Evolutionary conservation across 805 yeast species (phyloP).

Genomic region (Kurtzmaniella cleridarum): DNA sequence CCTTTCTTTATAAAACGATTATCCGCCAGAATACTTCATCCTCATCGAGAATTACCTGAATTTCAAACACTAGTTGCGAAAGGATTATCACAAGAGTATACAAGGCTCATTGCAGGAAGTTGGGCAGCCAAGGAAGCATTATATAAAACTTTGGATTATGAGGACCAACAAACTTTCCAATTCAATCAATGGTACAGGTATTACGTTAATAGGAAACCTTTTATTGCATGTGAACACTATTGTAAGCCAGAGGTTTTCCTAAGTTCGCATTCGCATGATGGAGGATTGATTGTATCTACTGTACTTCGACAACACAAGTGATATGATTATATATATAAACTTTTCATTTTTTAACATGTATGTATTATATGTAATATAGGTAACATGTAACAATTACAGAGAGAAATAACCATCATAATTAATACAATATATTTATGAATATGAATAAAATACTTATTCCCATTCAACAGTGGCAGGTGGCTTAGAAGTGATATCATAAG

Average conservation of each 20-base stretch:
- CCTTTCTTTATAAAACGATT: constrained; percentile 32
- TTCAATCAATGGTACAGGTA: constrained; percentile 58
- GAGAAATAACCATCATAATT: too few relatives aligned
- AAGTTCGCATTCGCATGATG: constrained; percentile 61
- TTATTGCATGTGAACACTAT: constrained; percentile 27
- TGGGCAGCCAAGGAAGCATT: constrained; percentile 80
- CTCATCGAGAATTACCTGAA: constrained; percentile 32
- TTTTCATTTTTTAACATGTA: not conserved
- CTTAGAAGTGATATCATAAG: constrained; percentile 96
- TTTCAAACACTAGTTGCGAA: constrained; percentile 14
- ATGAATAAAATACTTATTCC: constrained; percentile 55
- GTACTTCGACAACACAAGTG: constrained; percentile 38
- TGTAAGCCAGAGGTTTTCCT: constrained; percentile 41
- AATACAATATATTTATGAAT: too few relatives aligned
- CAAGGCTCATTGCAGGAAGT: constrained; percentile 42
- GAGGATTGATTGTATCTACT: constrained; percentile 50
- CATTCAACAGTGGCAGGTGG: constrained; percentile 99
- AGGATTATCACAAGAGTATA: constrained; percentile 18
- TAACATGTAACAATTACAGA: too few relatives aligned
- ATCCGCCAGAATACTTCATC: constrained; percentile 47
- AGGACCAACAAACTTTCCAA: constrained; percentile 46
- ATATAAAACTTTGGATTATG: constrained; percentile 49
- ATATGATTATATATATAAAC: not conserved
- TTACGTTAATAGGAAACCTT: constrained; percentile 40
- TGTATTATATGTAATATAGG: not conserved